Base-by-base conservation (phyloP, 2,329 filamentous ascomycete genomes). In the Exophiala dermatitidis region DNA sequence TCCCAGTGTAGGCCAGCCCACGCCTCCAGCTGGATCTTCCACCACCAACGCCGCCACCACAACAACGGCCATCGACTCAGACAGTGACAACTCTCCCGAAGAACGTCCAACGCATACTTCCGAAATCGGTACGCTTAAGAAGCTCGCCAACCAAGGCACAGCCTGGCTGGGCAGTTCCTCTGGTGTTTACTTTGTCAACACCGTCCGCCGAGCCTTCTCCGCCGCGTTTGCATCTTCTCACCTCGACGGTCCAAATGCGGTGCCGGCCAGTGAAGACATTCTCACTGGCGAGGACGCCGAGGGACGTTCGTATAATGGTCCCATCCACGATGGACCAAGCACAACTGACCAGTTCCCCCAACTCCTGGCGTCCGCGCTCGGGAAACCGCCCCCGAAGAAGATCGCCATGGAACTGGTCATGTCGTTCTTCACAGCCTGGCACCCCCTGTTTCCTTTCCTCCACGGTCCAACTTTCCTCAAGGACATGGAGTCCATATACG, bases 171-270 rank as follows among this genome's bases (percentile, higher is more conserved):
- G 77, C 29, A 77, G 74, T 59, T 74, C 74, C 8, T 76, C 72
- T 38, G 76, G 77, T 2, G 73, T 78, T 42, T 79, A 74, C 64
- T 79, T 79, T 63, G 71, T 76, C 60, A 77, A 79, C 53, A 78
- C 76, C 1, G 77, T 79, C 51, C 73, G 73, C 40, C 70, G 72
- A 32, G 74, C 75, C n/a, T 79, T 79, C 61, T 71, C 72, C 4
- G 63, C 65, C 19, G 65, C 67, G 4, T 60, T 69, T 30, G 64
- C 64, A 42, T 46, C 58, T 43, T 60, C 59, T 19, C 50, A 52
- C 43, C 34, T 54, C 2, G 57, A 45, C 28, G 57, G 58, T 9
- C 54, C 58, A 29, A 54, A 60, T 42, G 54, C 56, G 12, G 55
- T 63, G n/a, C 62, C 62, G 9, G 60, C 62, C 36, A 61, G 57